Evolutionary conservation across 2,329 filamentous ascomycete genomes (phyloP), one percentile per base, ranked within the genome.

Genomic region (Meredithiella fracta): DNA sequence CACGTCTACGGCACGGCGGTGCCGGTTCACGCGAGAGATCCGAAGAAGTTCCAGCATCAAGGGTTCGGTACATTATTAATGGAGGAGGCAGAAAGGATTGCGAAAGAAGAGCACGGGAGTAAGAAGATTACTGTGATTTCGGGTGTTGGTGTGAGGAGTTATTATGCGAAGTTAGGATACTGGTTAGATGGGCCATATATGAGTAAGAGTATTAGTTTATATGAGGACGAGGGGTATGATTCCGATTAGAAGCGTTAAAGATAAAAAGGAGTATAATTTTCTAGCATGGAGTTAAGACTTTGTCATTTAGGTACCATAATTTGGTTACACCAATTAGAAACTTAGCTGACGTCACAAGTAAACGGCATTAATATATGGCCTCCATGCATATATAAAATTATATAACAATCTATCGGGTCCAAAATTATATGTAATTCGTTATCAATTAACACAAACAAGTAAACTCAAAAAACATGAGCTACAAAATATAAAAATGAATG

Each of bases 1-100:
- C 92, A 98, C 68, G 92, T 98, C 1, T 98, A 98, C 66, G 92
- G 92, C 6, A 91, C 87, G 20, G 92, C 94, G 0, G 92, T 98
- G n/a, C 94, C 92, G 0, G 86, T 98, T 49, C 92, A 98, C 68
- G 91, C 89, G 7, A 79, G 94, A 57, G 92, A 98, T 63, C 89
- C 91, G 20, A 83, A 86, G 68, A 97, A 97, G 70, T 97, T 97
- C 70, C 92, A 98, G 72, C 92, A 98, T 70, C 92, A 96, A 67
- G 92, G 92, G 0, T 98, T 94, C 62, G 92, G 92, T 51, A 98
- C 92, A 1, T 68, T 98, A 59, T 66, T 98, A 61, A 98, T 98
- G 94, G 91, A 97, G 65, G 91, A 97, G 70, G 94, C 92, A 0
- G 92, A 97, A 71, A 78, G 90, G 53, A 98, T 98, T 61, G 91